Base-by-base conservation (phyloP, 2,329 filamentous ascomycete genomes). In the Trichocomaceae sp. region DNA sequence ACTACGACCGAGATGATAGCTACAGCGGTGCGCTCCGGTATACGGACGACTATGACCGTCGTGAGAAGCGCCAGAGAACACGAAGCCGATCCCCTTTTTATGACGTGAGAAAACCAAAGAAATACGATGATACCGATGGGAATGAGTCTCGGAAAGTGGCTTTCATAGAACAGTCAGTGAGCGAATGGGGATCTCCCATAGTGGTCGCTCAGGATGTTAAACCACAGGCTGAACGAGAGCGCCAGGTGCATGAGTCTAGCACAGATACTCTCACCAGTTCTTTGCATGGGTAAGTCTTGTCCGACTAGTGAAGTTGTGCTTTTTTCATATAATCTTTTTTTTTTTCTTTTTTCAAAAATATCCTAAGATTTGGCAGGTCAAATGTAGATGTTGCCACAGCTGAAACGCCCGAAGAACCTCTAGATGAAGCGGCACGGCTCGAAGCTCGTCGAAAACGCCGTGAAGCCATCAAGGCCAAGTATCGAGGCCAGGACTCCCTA, bases 391-490 rank as follows among this genome's bases (percentile, higher is more conserved):
- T 60, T 45, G 63, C 59, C 26, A 53, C 41, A 41, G 56, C 42
- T 41, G 62, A 67, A 61, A 66, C 68, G 59, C 79, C 81, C 60
- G 75, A 79, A 54, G 77, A 83, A 62, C 78, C 81, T n/a, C 68
- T 90, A 62, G 87, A 95, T 69, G 88, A 95, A 74, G 87, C 87
- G 59, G 85, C 87, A 61, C 80, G 92, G 65, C 87, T 96, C 64
- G 88, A 95, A 70, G 85, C 90, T 64, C 87, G 91, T 54, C 86
- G 90, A 26, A 90, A 87, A 67, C 83, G 87, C 56, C 85, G 91
- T 61, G 88, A 93, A 73, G 88, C 89, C 60, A 87, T 95, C 60
- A 82, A 90, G 67, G 87, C 88, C 68, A 95, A 90, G 75, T 87
- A 90, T 64, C 84, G 83, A 70, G 76, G 72, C 46, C 84, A 86